Evolutionary conservation across 2,329 filamentous ascomycete species (phyloP), one percentile per base, ranked within the genome.

Genomic region (Elsinoe necatrix): DNA sequence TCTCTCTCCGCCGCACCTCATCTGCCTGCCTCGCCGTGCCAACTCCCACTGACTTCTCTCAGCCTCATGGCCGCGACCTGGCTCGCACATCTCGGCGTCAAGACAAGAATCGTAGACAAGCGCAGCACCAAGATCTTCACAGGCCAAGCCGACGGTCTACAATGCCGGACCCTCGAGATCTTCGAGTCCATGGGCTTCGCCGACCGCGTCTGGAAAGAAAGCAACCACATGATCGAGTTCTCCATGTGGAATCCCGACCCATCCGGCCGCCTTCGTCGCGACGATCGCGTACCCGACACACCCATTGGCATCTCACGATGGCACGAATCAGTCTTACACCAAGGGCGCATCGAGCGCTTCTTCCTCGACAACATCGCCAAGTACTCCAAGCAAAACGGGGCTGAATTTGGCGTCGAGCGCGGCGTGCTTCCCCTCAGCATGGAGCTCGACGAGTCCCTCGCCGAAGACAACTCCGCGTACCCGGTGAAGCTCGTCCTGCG

Each of bases 171-270:
- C 0, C 73, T 87, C 1, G 83, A 89, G 67, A 86, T 89, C n/a
- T 80, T 89, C 56, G 83, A 89, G 62, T 82, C 80, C 51, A 85
- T 89, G 62, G 85, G 81, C 0, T 80, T 89, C 58, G 82, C 75
- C 1, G 79, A 87, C 60, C 72, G 78, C 3, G 79, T 77, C 1
- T 82, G 81, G 79, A 82, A 82, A 48, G 84, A 87, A 62, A 77
- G 80, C 11, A 85, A 85, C 64, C 82, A 83, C 64, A 80, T 87
- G 72, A 73, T 85, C n/a, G 84, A 86, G 72, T 80, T 85, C 57
- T 73, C 72, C 7, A 76, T 77, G 60, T 77, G 75, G 74, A 86
- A 86, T 59, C 85, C 85, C 0, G 80, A 81, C 57, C 68, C 75
- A 29, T 70, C 82, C 34, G 82, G 83, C 1, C 66, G 71, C 0